Conservation (phyloP, 1,284 basidiomycete genomes). For the Sanghuangporus baumii region DNA sequence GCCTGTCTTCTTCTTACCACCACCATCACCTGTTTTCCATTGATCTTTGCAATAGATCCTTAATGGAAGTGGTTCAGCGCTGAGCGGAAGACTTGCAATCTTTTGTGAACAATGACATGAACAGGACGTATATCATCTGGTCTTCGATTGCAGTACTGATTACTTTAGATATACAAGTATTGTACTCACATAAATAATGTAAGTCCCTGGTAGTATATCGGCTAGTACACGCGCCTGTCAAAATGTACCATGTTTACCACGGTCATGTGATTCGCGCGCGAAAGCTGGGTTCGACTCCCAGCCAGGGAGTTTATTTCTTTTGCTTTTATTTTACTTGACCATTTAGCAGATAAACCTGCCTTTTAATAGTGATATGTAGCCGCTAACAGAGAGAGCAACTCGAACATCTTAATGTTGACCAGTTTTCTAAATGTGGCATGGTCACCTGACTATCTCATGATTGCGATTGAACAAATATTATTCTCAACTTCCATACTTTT, state of each 20-base stretch:
- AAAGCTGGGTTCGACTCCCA: constrained; percentile 40
- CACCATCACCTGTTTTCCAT: too few relatives aligned
- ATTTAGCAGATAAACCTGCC: neutral
- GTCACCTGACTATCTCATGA: neutral
- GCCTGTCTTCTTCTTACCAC: too few relatives aligned
- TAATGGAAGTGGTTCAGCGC: too few relatives aligned
- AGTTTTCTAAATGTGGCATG: neutral
- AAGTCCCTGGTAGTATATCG: constrained; percentile 18
- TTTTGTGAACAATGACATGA: too few relatives aligned
- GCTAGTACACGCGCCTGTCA: constrained; percentile 22
- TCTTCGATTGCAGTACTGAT: too few relatives aligned
- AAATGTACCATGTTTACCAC: neutral
- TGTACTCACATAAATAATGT: too few relatives aligned
- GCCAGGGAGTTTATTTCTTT: constrained; percentile 21
- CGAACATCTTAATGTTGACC: neutral
- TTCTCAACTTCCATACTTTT: neutral
- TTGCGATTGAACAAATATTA: too few relatives aligned
- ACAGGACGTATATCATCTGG: too few relatives aligned
- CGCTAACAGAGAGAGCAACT: neutral
- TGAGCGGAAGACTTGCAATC: too few relatives aligned
- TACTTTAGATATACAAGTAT: too few relatives aligned
- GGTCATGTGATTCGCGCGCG: constrained; percentile 24
- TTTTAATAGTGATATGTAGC: neutral
- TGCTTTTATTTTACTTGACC: neutral
- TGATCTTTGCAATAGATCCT: too few relatives aligned